Percentiles rank a stretch among this genome's conserved stretches.
These are phyloP conservation scores for Lepidium africanum DNA, from an alignment of 345 rosid genomes.

Conservation along the genomic window DNA sequence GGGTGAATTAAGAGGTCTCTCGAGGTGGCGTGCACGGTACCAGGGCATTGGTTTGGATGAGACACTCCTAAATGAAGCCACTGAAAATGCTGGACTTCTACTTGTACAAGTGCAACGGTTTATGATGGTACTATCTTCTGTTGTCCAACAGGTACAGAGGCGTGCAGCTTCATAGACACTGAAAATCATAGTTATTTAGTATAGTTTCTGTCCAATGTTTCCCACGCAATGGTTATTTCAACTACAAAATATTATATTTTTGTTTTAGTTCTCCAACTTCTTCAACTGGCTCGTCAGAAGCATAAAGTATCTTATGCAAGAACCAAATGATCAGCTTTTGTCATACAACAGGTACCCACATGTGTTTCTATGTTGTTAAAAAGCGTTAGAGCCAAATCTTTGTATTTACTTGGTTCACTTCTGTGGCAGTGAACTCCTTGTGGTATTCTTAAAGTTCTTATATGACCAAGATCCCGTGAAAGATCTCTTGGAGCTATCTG, in stretches of 20 bases:
- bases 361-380: slow-evolving; percentile 4
- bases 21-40: slow-evolving; percentile 86
- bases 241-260: not conserved
- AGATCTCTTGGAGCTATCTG: slow-evolving; percentile 58
- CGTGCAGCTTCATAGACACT: not conserved
- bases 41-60: slow-evolving; percentile 76
- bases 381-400: not conserved
- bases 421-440: slow-evolving; percentile 74
- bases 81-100: slow-evolving; percentile 71
- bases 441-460: slow-evolving; percentile 80
- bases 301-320: slow-evolving; percentile 79
- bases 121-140: slow-evolving; percentile 72
- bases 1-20: slow-evolving; percentile 90
- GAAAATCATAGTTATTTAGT: not conserved
- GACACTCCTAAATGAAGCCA: slow-evolving; percentile 52
- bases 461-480: slow-evolving; percentile 90
- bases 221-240: not conserved
- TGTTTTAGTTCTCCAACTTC: slow-evolving; percentile 78
- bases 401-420: slow-evolving; percentile 19
- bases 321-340: slow-evolving; percentile 79
- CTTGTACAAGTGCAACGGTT: slow-evolving; percentile 80
- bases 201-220: not conserved
- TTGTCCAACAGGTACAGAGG: slow-evolving; percentile 67
- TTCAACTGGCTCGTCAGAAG: slow-evolving; percentile 86
- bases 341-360: slow-evolving; percentile 59